Evolutionary conservation across 2,329 filamentous ascomycete species (phyloP).

Genomic region (Aureobasidium sp.): DNA sequence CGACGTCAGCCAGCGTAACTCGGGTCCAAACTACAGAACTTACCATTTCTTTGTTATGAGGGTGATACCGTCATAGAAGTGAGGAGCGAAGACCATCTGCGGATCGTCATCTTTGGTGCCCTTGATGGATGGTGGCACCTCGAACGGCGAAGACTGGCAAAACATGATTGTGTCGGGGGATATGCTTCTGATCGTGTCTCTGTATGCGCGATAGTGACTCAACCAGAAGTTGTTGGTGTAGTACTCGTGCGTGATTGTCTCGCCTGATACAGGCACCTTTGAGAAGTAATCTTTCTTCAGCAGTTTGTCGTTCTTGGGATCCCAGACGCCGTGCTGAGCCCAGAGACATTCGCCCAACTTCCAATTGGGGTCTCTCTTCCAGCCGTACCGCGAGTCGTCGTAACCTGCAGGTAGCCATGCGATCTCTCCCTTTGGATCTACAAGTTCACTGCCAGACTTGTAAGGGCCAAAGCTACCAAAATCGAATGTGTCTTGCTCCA

Average conservation of each 20-base stretch:
- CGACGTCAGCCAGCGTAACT: slow-evolving; percentile 17
- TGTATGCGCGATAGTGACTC: slow-evolving; percentile 70
- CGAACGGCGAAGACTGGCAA: slow-evolving; percentile 83
- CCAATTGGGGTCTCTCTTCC: slow-evolving; percentile 81
- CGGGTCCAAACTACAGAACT: slow-evolving; percentile 4
- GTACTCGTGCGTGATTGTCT: slow-evolving; percentile 66
- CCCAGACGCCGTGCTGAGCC: slow-evolving; percentile 96
- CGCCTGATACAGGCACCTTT: slow-evolving; percentile 64
- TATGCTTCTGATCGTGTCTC: slow-evolving; percentile 61
- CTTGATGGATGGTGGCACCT: slow-evolving; percentile 82
- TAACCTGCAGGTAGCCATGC: slow-evolving; percentile 79
- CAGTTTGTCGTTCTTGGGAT: slow-evolving; percentile 66
- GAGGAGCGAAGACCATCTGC: slow-evolving; percentile 83
- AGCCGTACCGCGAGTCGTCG: slow-evolving; percentile 82
- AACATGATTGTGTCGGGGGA: slow-evolving; percentile 80
- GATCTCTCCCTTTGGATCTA: slow-evolving; percentile 78
- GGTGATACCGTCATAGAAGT: slow-evolving; percentile 95
- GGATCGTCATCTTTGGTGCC: slow-evolving; percentile 81
- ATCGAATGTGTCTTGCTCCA: slow-evolving; percentile 84
- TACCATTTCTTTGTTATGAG: slow-evolving; percentile 95
- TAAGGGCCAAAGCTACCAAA: slow-evolving; percentile 90
- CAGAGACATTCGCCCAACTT: slow-evolving; percentile 90
- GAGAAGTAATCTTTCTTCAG: slow-evolving; percentile 82
- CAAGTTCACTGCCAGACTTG: slow-evolving; percentile 70
- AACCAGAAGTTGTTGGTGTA: slow-evolving; percentile 92